Conservation (phyloP, 2,329 filamentous ascomycete species). For the Coniella vitis region DNA sequence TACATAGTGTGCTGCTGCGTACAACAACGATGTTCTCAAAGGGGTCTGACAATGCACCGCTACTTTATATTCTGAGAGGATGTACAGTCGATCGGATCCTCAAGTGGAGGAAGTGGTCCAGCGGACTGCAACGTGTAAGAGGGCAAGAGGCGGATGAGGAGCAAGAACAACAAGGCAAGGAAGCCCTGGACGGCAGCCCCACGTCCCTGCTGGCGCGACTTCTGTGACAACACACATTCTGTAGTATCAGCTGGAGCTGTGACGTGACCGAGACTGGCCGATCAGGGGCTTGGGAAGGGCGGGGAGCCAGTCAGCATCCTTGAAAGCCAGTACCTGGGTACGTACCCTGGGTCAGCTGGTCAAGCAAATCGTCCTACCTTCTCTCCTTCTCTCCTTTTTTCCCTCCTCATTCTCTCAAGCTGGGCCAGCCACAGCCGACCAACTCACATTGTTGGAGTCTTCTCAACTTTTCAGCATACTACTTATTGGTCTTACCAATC, state of each 20-base stretch:
- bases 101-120: background rate
- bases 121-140: background rate
- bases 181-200: background rate
- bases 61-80: too few species aligned
- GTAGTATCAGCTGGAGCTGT: conserved; percentile 6
- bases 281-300: background rate
- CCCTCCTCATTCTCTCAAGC: background rate
- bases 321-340: background rate
- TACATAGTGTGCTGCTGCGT: too few species aligned
- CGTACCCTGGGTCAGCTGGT: background rate
- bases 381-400: background rate
- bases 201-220: conserved; percentile 1
- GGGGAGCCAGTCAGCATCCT: background rate
- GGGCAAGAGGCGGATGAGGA: background rate
- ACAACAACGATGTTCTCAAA: too few species aligned
- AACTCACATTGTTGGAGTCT: background rate
- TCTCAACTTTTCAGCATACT: background rate
- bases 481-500: background rate
- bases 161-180: too few species aligned
- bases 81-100: background rate
- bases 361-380: background rate
- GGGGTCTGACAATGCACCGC: too few species aligned
- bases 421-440: too few species aligned
- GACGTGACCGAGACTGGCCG: conserved; percentile 1
- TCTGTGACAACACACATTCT: background rate